phyloP scores from a whole-genome alignment of 1,284 basidiomycete genomes.

The Laetiporus sulphureus region DNA sequence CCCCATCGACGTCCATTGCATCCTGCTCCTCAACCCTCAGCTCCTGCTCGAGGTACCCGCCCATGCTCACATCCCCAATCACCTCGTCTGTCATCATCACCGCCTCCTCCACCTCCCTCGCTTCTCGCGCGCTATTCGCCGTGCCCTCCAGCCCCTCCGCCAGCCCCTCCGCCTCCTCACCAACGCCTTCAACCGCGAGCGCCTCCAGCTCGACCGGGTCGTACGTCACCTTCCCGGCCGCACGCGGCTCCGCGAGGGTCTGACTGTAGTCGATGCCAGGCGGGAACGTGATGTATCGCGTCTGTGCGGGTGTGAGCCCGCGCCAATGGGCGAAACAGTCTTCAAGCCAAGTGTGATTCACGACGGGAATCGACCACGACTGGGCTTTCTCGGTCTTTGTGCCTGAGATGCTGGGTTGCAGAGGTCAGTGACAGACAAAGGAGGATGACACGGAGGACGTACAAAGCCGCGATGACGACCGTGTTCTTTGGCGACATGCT shows the following conservation, averaged over 20 bases:
- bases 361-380: constrained; percentile 78
- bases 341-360: constrained; percentile 88
- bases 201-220: constrained; percentile 26
- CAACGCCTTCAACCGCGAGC: constrained; percentile 13
- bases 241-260: constrained; percentile 47
- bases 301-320: constrained; percentile 48
- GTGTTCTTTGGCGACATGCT: constrained; percentile 74
- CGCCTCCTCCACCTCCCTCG: constrained; percentile 17
- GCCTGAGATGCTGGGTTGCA: constrained; percentile 45
- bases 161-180: constrained; percentile 10
- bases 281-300: constrained; percentile 65
- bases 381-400: constrained; percentile 69
- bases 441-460: constrained; percentile 20
- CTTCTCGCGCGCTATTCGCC: constrained; percentile 17
- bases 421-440: background rate
- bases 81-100: constrained; percentile 15
- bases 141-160: constrained; percentile 11
- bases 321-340: constrained; percentile 80
- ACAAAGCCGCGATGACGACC: constrained; percentile 80
- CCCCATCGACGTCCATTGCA: constrained; percentile 1
- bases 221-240: constrained; percentile 28
- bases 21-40: constrained; percentile 12
- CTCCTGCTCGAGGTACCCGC: constrained; percentile 19
- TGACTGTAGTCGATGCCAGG: constrained; percentile 60
- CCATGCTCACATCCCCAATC: constrained; percentile 16